These are phyloP conservation scores for Dactylonectria macrodidyma DNA, from an alignment of 2,329 filamentous ascomycete species.

Conservation along the genomic window DNA sequence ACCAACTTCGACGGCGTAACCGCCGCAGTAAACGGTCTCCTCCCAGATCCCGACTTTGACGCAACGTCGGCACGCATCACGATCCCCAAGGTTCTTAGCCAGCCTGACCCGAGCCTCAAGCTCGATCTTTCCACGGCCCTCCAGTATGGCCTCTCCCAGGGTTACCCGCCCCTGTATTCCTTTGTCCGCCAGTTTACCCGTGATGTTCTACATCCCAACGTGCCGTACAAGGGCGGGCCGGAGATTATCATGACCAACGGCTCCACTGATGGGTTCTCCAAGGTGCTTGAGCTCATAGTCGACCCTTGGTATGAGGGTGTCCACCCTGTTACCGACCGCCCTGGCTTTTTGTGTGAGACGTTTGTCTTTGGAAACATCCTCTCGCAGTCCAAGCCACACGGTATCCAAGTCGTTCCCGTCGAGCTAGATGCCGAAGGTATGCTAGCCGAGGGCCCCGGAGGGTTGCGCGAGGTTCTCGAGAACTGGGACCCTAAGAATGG, in stretches of 20 bases:
- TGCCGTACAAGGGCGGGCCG: conserved; percentile 83
- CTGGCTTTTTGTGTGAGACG: conserved; percentile 84
- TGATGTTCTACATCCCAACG: conserved; percentile 83
- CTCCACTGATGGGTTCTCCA: conserved; percentile 87
- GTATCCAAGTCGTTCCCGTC: conserved; percentile 81
- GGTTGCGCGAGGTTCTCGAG: conserved; percentile 82
- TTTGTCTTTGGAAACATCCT: conserved; percentile 87
- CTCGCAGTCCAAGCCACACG: conserved; percentile 75
- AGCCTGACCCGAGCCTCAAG: conserved; percentile 73
- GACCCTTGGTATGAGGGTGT: conserved; percentile 81
- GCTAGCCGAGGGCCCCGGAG: conserved; percentile 79
- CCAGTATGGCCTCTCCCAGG: conserved; percentile 88
- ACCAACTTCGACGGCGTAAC: conserved; percentile 5
- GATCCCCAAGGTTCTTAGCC: conserved; percentile 77
- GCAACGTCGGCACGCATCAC: conserved; percentile 68
- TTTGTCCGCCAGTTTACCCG: conserved; percentile 86
- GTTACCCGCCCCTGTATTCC: conserved; percentile 83
- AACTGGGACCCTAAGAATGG: conserved; percentile 86
- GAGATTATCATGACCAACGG: conserved; percentile 87
- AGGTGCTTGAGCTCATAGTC: conserved; percentile 81
- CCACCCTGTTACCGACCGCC: conserved; percentile 77
- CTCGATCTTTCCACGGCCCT: conserved; percentile 87
- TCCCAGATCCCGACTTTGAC: conserved; percentile 52
- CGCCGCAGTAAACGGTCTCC: conserved; percentile 18
- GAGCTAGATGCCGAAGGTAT: conserved; percentile 86